phyloP scores from a whole-genome alignment of 345 rosid species.

The Schrenkiella parvula region DNA sequence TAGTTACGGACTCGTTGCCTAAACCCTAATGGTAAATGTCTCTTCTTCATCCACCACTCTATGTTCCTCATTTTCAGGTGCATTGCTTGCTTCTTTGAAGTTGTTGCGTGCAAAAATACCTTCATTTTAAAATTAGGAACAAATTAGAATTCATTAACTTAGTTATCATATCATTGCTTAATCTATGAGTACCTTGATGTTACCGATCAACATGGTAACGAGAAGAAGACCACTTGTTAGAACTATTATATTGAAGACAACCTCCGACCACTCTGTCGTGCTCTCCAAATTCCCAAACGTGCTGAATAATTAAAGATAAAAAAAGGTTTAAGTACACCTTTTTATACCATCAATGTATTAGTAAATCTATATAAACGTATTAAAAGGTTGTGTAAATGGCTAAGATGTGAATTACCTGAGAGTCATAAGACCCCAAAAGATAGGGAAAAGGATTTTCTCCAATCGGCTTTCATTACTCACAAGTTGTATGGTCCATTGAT shows the following conservation, averaged over 20 bases:
- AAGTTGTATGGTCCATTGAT: slow-evolving; percentile 89
- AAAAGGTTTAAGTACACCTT: no score
- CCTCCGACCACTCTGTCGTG: slow-evolving; percentile 95
- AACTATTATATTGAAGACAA: slow-evolving; percentile 90
- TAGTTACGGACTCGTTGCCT: slow-evolving; percentile 86
- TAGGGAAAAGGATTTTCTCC: slow-evolving; percentile 89
- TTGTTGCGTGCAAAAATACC: slow-evolving; percentile 89
- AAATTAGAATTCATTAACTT: not conserved
- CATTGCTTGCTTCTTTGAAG: slow-evolving; percentile 97
- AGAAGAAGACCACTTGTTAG: slow-evolving; percentile 88
- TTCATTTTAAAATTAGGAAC: slow-evolving; percentile 9
- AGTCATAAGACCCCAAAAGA: slow-evolving; percentile 98
- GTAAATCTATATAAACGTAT: not conserved
- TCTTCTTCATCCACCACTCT: slow-evolving; percentile 99
- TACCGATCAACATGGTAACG: slow-evolving; percentile 96
- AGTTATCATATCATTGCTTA: not conserved
- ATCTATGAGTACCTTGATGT: slow-evolving; percentile 99
- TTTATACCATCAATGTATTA: not conserved
- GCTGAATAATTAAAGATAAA: no score
- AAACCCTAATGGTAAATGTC: slow-evolving; percentile 72
- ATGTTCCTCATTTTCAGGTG: slow-evolving; percentile 94
- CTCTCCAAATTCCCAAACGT: slow-evolving; percentile 93
- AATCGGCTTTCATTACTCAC: slow-evolving; percentile 67
- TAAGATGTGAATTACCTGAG: slow-evolving; percentile 49
- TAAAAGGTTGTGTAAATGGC: not conserved